Evolutionary conservation across 2,329 filamentous ascomycete species (phyloP), one percentile per base, ranked within the genome.

Genomic region (Clonostachys byssicola): DNA sequence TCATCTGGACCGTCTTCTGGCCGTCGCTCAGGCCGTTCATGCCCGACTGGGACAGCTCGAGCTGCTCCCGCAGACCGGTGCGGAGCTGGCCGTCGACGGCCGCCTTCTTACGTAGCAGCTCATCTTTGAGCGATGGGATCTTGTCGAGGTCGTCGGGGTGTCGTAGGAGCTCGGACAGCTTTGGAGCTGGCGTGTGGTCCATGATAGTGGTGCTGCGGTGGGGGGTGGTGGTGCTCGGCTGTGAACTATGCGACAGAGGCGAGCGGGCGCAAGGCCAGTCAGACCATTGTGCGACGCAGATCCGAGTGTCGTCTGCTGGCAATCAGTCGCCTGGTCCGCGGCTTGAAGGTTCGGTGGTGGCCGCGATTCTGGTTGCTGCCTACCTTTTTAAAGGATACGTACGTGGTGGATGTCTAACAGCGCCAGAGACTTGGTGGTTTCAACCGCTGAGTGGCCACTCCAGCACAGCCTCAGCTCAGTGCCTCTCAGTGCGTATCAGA

Each of bases 61-160:
- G 81, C 75, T 99, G 94, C 61, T 96, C 91, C 58, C 89, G 85
- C 54, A 97, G 79, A 36, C 90, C 92, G 65, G 84, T 84, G 54
- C 92, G 89, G 47, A 99, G 85, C 72, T 96, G 91, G 45, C 85
- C 85, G 71, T 99, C 94, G 51, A 99, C 83, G 48, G 88, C 89
- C 33, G 82, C 81, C 73, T 99, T 99, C 74, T 96, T 97, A 62
- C 94, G 89, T 56, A 83, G 82, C 71, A 97, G 96, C 66, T 99
- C 94, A 55, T 88, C 81, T 72, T 95, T 96, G 62, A 99, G 78
- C 42, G 84, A 84, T 45, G 85, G 76, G 60, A 99, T 92, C 77
- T 96, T 97, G 74, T 99, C 94, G 56, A 99, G 85, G 70, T 99
- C 94, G 64, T 99, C 94, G 4, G 94, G 90, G 63, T 96, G 91